Evolutionary conservation across 768 basidiomycete genomes (phyloP).

Genomic region (Vishniacozyma victoriae): DNA sequence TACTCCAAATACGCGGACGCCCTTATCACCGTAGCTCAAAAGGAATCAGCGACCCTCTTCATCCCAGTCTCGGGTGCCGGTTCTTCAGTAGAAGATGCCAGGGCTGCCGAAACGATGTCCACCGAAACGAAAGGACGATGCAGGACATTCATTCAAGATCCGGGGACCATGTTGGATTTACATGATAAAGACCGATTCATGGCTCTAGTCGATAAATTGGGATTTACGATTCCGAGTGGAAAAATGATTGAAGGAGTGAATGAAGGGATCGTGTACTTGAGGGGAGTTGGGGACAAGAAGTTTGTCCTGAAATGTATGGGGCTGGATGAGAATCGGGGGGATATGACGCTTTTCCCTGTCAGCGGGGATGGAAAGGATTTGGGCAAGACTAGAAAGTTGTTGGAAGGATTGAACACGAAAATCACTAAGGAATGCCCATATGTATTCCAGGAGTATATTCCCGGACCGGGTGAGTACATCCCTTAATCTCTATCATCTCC

Average conservation of each 20-base stretch:
- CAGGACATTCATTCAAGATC: conserved; percentile 42
- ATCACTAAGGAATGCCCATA: conserved; percentile 41
- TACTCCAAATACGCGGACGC: conserved; percentile 28
- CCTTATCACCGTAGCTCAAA: conserved; percentile 30
- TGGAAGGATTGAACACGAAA: conserved; percentile 23
- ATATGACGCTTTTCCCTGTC: conserved; percentile 42
- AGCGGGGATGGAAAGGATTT: conserved; percentile 32
- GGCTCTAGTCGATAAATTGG: conserved; percentile 34
- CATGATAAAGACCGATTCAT: conserved; percentile 47
- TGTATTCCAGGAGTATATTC: conserved; percentile 47
- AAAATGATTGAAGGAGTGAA: conserved; percentile 29
- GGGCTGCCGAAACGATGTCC: conserved; percentile 39
- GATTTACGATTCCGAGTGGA: conserved; percentile 32
- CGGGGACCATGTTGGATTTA: conserved; percentile 36
- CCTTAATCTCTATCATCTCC: too few relatives aligned
- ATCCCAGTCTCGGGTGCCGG: conserved; percentile 45
- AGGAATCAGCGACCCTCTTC: conserved; percentile 36
- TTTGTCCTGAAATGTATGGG: conserved; percentile 46
- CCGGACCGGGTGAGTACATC: conserved; percentile 37
- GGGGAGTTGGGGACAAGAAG: not conserved
- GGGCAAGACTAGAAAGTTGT: conserved; percentile 17
- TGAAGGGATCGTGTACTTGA: conserved; percentile 32
- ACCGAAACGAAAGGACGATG: conserved; percentile 27
- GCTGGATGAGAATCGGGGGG: conserved; percentile 45
- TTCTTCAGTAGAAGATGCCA: conserved; percentile 43